Evolutionary conservation across 2,329 filamentous ascomycete species (phyloP).

Genomic region (Cryphonectria radicalis): DNA sequence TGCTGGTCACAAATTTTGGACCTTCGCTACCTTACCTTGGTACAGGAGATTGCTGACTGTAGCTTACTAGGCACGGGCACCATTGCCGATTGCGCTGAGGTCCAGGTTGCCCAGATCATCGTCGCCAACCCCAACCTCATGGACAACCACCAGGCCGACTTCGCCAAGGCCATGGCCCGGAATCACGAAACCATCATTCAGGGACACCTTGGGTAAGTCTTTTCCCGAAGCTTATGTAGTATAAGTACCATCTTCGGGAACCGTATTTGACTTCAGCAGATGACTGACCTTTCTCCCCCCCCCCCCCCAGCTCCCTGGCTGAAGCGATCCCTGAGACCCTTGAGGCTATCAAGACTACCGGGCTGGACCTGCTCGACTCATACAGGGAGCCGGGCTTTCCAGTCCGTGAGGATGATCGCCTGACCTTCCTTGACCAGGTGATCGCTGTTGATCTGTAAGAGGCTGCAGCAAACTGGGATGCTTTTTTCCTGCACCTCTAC

Average conservation of each 20-base stretch:
- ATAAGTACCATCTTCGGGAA: not conserved
- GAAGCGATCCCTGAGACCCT: conserved; percentile 33
- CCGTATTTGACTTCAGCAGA: not conserved
- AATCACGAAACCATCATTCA: conserved; percentile 77
- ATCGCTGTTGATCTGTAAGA: not conserved
- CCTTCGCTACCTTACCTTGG: conserved; percentile 15
- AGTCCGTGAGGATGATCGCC: conserved; percentile 34
- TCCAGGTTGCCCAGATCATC: conserved; percentile 78
- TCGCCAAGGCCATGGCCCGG: conserved; percentile 75
- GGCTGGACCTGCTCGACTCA: conserved; percentile 32
- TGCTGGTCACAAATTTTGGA: not conserved
- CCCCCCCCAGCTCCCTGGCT: conserved; percentile 33
- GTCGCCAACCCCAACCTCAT: conserved; percentile 84
- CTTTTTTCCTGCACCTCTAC: not conserved
- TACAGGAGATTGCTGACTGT: not conserved
- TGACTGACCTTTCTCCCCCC: not conserved
- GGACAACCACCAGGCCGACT: conserved; percentile 88
- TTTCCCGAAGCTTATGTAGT: not conserved
- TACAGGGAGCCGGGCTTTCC: conserved; percentile 38
- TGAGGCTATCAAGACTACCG: conserved; percentile 31
- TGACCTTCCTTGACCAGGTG: conserved; percentile 38
- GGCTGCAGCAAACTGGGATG: not conserved
- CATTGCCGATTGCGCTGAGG: conserved; percentile 79
- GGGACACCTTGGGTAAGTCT: conserved; percentile 66
- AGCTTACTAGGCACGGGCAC: conserved; percentile 75